Evolutionary conservation across 139 green algal genomes (phyloP), one percentile per base, ranked within the genome.

Genomic region (Chlamydomonas schloesseri): DNA sequence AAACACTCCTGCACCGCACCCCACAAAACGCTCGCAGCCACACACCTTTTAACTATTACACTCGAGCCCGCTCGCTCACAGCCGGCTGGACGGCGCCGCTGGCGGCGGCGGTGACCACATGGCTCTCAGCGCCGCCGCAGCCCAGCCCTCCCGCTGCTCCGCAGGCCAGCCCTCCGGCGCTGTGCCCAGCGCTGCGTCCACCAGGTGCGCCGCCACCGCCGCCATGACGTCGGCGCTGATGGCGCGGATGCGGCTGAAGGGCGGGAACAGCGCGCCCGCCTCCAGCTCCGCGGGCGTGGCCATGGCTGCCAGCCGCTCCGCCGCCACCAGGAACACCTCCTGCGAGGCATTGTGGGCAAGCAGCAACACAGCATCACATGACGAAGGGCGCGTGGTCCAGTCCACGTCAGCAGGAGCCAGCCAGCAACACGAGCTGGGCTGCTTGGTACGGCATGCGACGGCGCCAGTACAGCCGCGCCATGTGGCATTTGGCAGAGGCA

Each of bases 241-340:
- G 15, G 83, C 72, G 24, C 82, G 82, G 84, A 96, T 93, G 29
- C 14, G 29, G 13, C 73, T 78, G 83, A 96, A 96, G 68, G 77
- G 36, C 18, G 90, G 90, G 84, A 93, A 93, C 73, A 93, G 70
- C 80, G 47, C 77, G 81, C 81, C 84, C 50, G 1, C 24, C 58
- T 36, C 26, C 34, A 86, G 60, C 29, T 87, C 87, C 60, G 87
- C 75, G 1, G 50, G 21, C 23, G 60, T 64, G 23, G 81, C 47
- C 89, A 90, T 84, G 64, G 29, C 75, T 0, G 94, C 88, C 64
- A 98, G 89, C 46, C 86, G 60, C 78, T 97, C 92, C 1, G 96
- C 95, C 0, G 94, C 92, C 29, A 91, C 77, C 77, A 98, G 71
- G 90, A 98, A 96, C 14, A 91, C 92, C 11, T 95, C 93, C 67